These are phyloP conservation scores for Psidium friedrichsthalianum DNA, from an alignment of 345 rosid species.

Conservation along the genomic window DNA sequence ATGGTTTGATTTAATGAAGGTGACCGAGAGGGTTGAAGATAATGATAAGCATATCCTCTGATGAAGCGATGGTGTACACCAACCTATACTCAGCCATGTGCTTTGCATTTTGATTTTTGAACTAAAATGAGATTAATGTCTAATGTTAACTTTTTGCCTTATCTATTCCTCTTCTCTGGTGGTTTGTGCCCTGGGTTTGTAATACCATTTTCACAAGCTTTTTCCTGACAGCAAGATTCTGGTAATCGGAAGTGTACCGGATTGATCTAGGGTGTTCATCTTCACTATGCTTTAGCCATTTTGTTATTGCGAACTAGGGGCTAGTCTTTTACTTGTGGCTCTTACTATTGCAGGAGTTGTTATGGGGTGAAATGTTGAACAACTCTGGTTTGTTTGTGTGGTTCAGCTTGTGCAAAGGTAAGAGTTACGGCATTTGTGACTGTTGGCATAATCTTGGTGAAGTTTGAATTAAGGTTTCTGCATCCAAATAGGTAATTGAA, in stretches of 20 bases:
- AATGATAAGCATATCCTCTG: too few relatives aligned
- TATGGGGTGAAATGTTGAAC: constrained; percentile 8
- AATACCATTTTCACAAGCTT: background rate
- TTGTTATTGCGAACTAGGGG: too few relatives aligned
- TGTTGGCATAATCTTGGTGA: background rate
- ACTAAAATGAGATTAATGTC: too few relatives aligned
- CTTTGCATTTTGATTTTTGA: too few relatives aligned
- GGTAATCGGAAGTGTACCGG: background rate
- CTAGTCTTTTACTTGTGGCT: background rate
- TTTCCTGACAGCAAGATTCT: background rate
- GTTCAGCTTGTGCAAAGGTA: constrained; percentile 31
- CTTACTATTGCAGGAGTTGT: background rate
- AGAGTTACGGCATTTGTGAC: background rate
- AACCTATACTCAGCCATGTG: too few relatives aligned
- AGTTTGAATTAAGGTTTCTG: background rate
- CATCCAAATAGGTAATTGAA: background rate
- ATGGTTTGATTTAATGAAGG: too few relatives aligned
- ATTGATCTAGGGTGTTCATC: background rate
- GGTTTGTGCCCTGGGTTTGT: background rate
- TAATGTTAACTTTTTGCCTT: too few relatives aligned
- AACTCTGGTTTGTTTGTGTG: constrained; percentile 31
- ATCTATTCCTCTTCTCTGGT: background rate
- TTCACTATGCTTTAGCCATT: background rate
- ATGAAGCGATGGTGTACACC: too few relatives aligned
- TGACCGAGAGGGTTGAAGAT: too few relatives aligned